phyloP scores from a whole-genome alignment of 179 eudicot genomes.

The Corrigiola litoralis region DNA sequence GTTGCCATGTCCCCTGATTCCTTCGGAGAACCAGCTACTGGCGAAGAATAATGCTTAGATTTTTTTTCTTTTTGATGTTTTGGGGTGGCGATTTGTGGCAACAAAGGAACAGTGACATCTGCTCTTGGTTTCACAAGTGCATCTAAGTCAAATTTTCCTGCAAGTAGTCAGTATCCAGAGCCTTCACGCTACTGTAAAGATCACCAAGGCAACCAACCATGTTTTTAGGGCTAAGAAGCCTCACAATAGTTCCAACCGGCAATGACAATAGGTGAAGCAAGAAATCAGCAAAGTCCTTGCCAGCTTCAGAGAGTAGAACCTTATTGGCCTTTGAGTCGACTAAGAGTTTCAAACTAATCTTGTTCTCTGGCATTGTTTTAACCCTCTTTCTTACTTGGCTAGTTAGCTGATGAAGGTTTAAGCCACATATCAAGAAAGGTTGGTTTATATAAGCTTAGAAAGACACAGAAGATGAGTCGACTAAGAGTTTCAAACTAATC shows the following conservation, averaged over 20 bases:
- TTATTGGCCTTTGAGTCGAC: conserved; percentile 12
- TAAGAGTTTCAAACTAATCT: conserved; percentile 11
- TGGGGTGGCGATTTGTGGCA: too few relatives aligned
- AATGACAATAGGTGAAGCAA: conserved; percentile 21
- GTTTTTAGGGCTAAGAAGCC: background rate
- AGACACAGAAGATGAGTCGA: too few relatives aligned
- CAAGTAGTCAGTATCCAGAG: background rate
- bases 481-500: conserved; percentile 12
- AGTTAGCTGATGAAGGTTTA: too few relatives aligned
- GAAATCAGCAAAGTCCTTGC: conserved; percentile 20
- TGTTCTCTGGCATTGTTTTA: background rate
- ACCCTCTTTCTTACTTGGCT: too few relatives aligned
- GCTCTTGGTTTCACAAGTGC: background rate
- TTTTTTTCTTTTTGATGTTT: too few relatives aligned
- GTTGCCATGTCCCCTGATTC: too few relatives aligned
- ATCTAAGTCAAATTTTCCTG: too few relatives aligned
- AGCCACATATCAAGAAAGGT: too few relatives aligned
- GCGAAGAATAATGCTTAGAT: too few relatives aligned
- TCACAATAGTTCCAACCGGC: conserved; percentile 13
- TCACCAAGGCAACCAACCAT: conserved; percentile 19
- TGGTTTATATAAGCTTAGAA: too few relatives aligned
- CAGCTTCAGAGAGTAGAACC: conserved; percentile 19
- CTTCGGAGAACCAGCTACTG: too few relatives aligned
- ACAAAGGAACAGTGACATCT: too few relatives aligned
- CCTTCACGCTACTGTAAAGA: background rate